Evolutionary conservation across 2,329 filamentous ascomycete species (phyloP).

Genomic region (Emydomyces testavorans): DNA sequence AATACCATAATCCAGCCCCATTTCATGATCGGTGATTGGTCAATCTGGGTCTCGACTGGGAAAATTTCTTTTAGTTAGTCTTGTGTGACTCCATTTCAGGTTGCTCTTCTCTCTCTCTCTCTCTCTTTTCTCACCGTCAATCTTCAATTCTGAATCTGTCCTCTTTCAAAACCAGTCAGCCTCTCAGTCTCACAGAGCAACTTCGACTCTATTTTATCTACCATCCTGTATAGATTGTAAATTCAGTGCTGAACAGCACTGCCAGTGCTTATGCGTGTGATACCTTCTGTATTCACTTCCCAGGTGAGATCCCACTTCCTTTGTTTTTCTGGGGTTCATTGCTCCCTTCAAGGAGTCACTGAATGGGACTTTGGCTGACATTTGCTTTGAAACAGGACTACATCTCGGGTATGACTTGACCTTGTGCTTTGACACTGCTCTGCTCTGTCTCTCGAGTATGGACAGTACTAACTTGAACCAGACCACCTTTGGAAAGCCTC

Average conservation of each 20-base stretch:
- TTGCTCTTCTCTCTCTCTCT: neutral
- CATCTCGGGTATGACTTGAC: slow-evolving; percentile 45
- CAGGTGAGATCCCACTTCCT: slow-evolving; percentile 48
- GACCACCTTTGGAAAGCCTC: slow-evolving; percentile 60
- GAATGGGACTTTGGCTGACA: slow-evolving; percentile 16
- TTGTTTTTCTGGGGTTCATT: neutral
- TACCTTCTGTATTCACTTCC: slow-evolving; percentile 74
- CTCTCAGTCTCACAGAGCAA: slow-evolving; percentile 15
- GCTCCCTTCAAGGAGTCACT: slow-evolving; percentile 5
- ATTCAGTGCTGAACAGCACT: slow-evolving; percentile 30
- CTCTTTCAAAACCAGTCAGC: slow-evolving; percentile 15
- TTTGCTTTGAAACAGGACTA: slow-evolving; percentile 42
- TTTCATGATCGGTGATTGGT: slow-evolving; percentile 2
- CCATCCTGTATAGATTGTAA: slow-evolving; percentile 7
- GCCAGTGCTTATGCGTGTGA: slow-evolving; percentile 72
- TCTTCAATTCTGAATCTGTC: slow-evolving; percentile 1
- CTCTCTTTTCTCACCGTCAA: slow-evolving; percentile 10
- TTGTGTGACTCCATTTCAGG: neutral
- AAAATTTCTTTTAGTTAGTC: neutral
- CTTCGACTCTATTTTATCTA: neutral
- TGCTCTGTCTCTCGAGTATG: slow-evolving; percentile 15
- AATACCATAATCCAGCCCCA: neutral
- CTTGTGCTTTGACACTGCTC: slow-evolving; percentile 9
- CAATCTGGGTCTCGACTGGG: neutral
- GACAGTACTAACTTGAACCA: slow-evolving; percentile 21